Evolutionary conservation across 768 basidiomycete genomes (phyloP), one percentile per base, ranked within the genome.

Genomic region (Mycena olivaceomarginata): DNA sequence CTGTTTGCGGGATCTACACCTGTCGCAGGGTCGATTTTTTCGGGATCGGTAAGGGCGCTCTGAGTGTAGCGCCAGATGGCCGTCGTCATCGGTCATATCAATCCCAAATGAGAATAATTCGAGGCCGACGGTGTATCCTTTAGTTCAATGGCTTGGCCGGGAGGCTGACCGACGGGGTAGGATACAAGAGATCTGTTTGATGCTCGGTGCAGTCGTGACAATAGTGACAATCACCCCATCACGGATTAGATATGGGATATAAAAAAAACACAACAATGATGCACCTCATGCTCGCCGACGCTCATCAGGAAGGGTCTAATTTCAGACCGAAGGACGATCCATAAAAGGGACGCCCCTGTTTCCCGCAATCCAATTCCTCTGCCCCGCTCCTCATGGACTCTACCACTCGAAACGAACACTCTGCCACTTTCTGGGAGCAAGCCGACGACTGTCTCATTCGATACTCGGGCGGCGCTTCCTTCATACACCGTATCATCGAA

Each of bases 371-470:
- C 40, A 48, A 56, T 53, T 69, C 45, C 31, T 9, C 65, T 72
- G 25, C n/a, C 40, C 65, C 18, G 22, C 25, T 65, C 39, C 40
- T 63, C 67, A 79, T 76, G 74, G 15, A 62, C 22, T 40, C 74
- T 6, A 41, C 46, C 45, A 43, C 48, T 20, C 20, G 53, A 37
- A 80, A 77, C 69, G 51, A 80, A 45, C 56, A 80, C 39, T 25
- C 67, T 59, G 46, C 31, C 31, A 4, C 48, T 5, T 80, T 80
- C 45, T 80, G 80, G 80, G 22, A 72, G 57, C 48, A 56, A 46
- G 80, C 80, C 18, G 70, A 80, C 45, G 65, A 67, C 77, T 79
- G 51, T 53, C 80, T 81, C 41, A 75, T 81, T 59, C 78, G 80
- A 7, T 81, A 81, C 59, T 75, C 73, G 46, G 78, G 78, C 25